Base-by-base conservation (phyloP, 2,329 filamentous ascomycete species). In the Plenodomus tracheiphilus region DNA sequence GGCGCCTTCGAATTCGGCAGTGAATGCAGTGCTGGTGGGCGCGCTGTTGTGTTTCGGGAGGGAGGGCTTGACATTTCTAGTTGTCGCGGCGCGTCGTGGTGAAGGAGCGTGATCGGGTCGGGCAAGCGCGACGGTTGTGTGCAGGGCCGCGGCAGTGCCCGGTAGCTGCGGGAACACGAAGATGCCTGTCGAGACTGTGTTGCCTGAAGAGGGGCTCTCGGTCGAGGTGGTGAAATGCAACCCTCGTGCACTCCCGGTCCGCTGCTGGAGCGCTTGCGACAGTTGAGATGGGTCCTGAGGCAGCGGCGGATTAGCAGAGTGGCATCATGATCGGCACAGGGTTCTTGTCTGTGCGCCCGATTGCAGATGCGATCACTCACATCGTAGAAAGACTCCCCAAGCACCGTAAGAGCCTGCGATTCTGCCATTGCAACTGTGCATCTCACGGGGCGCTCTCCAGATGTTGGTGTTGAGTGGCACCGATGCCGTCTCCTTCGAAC, bases 251-350 rank as follows among this genome's bases (percentile, higher is more conserved):
- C 47, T 61, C 58, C 61, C 64, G 58, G 62, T 62, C 36, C 68
- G 68, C 61, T 71, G 65, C 59, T 60, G 48, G 43, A 72, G 66
- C 51, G 62, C 56, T 50, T 70, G 65, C 21, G 69, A 72, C 20
- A 72, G 66, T 55, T 69, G 66, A 13, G 63, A 69, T 40, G 69
- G 68, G 54, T 72, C 68, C 69, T 71, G 46, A 17, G 45, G 46
- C 54, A 54, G 53, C 58, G 53, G 48, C 32, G 41, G 28, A 53
- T 63, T 47, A 64, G 61, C 55, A 49, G 53, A 51, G 53, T 51
- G 54, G 60, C 37, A 32, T 56, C 52, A 49, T 54, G 55, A 63
- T 66, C 61, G 56, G 58, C 64, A 54, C 59, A 57, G 64, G 64
- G 58, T 62, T 43, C 34, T 46, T 43, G 50, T 48, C 56, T 47